Evolutionary conservation across 441 rosid species (phyloP), one percentile per base, ranked within the genome.

Genomic region (Breynia disticha): DNA sequence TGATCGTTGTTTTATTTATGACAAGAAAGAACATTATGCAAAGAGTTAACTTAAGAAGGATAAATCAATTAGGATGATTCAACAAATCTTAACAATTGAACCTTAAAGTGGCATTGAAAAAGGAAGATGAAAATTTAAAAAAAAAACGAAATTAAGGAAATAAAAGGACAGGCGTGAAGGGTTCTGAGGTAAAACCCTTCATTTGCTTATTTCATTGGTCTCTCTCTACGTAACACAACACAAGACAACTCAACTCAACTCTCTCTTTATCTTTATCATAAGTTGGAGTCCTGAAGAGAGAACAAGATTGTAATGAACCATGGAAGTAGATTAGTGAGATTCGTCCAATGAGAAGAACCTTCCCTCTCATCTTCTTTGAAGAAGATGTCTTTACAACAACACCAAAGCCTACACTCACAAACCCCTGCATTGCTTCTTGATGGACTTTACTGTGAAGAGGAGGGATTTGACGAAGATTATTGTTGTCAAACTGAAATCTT

Each of bases 371-470:
- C 78, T 74, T 73, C 78, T 59, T 56, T 51, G 74, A 79, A 69
- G 86, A 70, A 70, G 52, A 81, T 79, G 74, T 73, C 83, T 72
- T 69, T 77, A 62, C 74, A 65, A 64, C 74, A 72, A 46, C 76
- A 72, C 42, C 79, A 76, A 16, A 64, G 61, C 22, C 64, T 56
- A 32, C 56, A 52, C 48, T 69, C 59, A 53, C 77, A 64, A 54
- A 67, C 58, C 62, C 65, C 80, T 54, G 61, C 48, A 39, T 62
- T 69, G 55, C 54, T 60, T 53, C 73, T 74, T 38, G 87, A 87
- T 55, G 79, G 66, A 1, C 89, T 90, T 11, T 84, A 63, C 61
- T 90, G 97, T 21, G 89, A 86, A 61, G 97, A 90, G 59, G 84
- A 76, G 61, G 66, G 72, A 48, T 72, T 79, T 56, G 86, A 58